A percentile compares a stretch with the other conserved stretches of the same genome.
These are phyloP conservation scores for Suillus americanus DNA, from an alignment of 768 basidiomycete genomes.

Conservation along the genomic window DNA sequence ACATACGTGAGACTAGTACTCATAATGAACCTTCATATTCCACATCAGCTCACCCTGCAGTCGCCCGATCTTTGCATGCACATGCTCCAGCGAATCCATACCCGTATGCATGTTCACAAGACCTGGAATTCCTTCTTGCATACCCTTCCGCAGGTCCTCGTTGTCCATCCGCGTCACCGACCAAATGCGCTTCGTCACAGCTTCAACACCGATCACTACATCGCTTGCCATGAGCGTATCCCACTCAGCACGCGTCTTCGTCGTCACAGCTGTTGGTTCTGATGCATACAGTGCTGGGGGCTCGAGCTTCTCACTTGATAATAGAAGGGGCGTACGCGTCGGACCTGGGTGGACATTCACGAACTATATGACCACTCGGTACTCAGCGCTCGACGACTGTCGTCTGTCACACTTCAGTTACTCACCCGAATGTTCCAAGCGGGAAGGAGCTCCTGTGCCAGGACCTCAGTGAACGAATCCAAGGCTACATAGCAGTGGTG, in stretches of 20 bases:
- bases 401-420: not conserved
- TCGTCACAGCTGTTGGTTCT: not conserved
- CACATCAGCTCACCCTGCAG: no score
- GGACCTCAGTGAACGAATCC: slow-evolving; percentile 30
- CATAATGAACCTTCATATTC: no score
- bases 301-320: not conserved
- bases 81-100: no score
- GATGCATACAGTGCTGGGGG: not conserved
- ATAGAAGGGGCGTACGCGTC: not conserved
- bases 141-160: not conserved
- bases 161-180: not conserved
- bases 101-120: no score
- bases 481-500: slow-evolving; percentile 21
- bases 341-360: not conserved
- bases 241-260: not conserved
- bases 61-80: no score
- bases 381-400: not conserved
- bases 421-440: slow-evolving; percentile 35
- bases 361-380: not conserved
- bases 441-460: slow-evolving; percentile 32
- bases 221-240: not conserved
- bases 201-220: not conserved
- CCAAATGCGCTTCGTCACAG: not conserved
- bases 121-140: not conserved
- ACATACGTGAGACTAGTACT: no score